phyloP scores from a whole-genome alignment of 2,329 filamentous ascomycete species.

The Kalaharituber pfeilii region DNA sequence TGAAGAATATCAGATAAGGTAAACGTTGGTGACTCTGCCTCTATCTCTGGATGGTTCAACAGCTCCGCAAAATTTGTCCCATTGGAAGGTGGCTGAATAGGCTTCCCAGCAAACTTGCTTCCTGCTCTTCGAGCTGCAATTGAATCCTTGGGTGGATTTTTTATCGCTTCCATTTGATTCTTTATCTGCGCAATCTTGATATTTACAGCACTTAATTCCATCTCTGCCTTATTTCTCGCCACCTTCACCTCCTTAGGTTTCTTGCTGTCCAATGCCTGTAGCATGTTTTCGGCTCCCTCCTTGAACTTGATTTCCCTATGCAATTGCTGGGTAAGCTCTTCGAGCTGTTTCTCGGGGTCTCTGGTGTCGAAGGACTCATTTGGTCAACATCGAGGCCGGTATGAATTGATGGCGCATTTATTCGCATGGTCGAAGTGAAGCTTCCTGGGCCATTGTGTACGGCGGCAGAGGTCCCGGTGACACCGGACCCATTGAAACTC shows the following conservation, averaged over 20 bases:
- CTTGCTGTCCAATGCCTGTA: constrained; percentile 85
- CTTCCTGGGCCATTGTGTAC: constrained; percentile 12
- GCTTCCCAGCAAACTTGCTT: constrained; percentile 8
- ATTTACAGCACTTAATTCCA: constrained; percentile 80
- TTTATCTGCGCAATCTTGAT: constrained; percentile 45
- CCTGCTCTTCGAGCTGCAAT: constrained; percentile 2
- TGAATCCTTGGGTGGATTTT: constrained; percentile 13
- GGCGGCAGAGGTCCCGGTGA: constrained; percentile 3
- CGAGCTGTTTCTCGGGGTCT: constrained; percentile 6
- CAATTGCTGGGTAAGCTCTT: constrained; percentile 56
- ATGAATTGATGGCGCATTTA: background rate
- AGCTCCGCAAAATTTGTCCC: background rate
- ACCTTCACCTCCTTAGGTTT: constrained; percentile 91
- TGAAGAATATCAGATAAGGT: constrained; percentile 79
- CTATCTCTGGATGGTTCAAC: constrained; percentile 1
- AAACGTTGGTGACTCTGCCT: constrained; percentile 68
- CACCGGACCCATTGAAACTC: constrained; percentile 1
- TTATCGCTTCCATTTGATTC: constrained; percentile 38
- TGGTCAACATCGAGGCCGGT: background rate
- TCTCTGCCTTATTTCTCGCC: constrained; percentile 60
- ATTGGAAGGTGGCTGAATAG: constrained; percentile 6
- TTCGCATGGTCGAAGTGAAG: constrained; percentile 5
- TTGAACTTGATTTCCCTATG: constrained; percentile 97
- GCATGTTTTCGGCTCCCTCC: constrained; percentile 89
- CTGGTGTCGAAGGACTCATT: background rate